phyloP scores from a whole-genome alignment of 192 early-diverging fungal genomes.

The Kickxella alabastrina region DNA sequence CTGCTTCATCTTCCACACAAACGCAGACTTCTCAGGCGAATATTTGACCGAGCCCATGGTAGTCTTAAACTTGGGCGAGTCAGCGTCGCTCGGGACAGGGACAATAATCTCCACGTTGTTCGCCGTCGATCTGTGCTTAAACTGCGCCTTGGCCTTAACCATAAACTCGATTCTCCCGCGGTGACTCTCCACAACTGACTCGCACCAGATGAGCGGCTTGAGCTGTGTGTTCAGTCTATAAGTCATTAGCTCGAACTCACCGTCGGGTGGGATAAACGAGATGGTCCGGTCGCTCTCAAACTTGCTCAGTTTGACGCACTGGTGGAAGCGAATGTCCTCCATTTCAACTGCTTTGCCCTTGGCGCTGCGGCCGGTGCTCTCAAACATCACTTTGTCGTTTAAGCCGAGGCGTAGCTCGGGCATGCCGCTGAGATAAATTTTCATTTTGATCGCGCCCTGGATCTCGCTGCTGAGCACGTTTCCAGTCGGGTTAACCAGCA shows the following conservation, averaged over 20 bases:
- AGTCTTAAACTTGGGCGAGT: conserved; percentile 92
- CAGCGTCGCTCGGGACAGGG: conserved; percentile 97
- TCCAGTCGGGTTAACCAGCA: conserved; percentile 64
- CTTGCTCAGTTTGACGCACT: conserved; percentile 79
- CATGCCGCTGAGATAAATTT: conserved; percentile 80
- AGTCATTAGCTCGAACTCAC: conserved; percentile 89
- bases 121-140: conserved; percentile 94
- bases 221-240: conserved; percentile 81
- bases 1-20: conserved; percentile 98
- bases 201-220: conserved; percentile 83
- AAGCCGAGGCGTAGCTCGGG: conserved; percentile 80
- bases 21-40: conserved; percentile 86
- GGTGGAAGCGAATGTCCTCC: conserved; percentile 89
- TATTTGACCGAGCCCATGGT: conserved; percentile 88
- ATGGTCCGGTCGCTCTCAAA: conserved; percentile 89
- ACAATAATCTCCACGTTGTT: conserved; percentile 98
- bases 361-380: conserved; percentile 72
- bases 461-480: conserved; percentile 66
- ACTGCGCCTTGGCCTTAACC: conserved; percentile 96
- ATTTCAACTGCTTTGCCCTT: conserved; percentile 83
- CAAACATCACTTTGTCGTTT: conserved; percentile 92
- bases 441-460: conserved; percentile 81
- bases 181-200: conserved; percentile 80
- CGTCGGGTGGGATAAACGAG: conserved; percentile 85
- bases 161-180: conserved; percentile 93